These are phyloP conservation scores for Hamigera avellanea DNA, from an alignment of 495 filamentous ascomycete genomes.

Conservation along the genomic window DNA sequence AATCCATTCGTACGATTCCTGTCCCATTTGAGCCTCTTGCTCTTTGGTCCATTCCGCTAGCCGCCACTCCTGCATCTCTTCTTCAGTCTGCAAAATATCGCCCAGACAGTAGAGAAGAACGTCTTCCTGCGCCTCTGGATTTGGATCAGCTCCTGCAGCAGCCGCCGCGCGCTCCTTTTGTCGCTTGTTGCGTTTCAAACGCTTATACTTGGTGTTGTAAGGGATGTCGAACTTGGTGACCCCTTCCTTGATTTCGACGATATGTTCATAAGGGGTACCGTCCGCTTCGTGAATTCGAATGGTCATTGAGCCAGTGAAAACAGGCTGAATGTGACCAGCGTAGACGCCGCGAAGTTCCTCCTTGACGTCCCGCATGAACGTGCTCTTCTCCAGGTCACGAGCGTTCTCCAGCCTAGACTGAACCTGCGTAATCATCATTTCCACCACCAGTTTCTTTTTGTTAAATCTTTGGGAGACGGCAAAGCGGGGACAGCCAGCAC, in stretches of 20 bases:
- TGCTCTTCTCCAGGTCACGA: constrained; percentile 46
- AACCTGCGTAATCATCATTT: constrained; percentile 78
- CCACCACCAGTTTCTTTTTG: constrained; percentile 92
- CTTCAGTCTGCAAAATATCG: constrained; percentile 72
- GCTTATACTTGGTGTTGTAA: constrained; percentile 99
- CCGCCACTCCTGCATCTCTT: constrained; percentile 75
- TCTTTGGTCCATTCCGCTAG: constrained; percentile 79
- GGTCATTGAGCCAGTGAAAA: constrained; percentile 93
- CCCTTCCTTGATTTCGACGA: constrained; percentile 84
- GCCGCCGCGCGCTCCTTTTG: constrained; percentile 65
- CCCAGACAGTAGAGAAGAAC: constrained; percentile 84
- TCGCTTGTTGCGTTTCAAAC: constrained; percentile 81
- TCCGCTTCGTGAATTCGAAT: constrained; percentile 97
- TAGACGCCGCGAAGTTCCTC: constrained; percentile 64
- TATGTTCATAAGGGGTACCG: constrained; percentile 96
- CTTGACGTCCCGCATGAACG: constrained; percentile 73
- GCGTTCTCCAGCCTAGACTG: constrained; percentile 46
- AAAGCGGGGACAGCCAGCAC: constrained; percentile 79
- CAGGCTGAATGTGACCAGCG: constrained; percentile 54
- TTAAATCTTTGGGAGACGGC: constrained; percentile 82
- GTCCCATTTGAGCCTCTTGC: constrained; percentile 79
- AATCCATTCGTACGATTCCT: constrained; percentile 97
- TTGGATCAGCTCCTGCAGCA: constrained; percentile 48
- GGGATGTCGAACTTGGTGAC: constrained; percentile 80
- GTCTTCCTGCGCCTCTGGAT: constrained; percentile 65